phyloP scores from a whole-genome alignment of 2,329 filamentous ascomycete genomes.

The Cladosporium sp. region DNA sequence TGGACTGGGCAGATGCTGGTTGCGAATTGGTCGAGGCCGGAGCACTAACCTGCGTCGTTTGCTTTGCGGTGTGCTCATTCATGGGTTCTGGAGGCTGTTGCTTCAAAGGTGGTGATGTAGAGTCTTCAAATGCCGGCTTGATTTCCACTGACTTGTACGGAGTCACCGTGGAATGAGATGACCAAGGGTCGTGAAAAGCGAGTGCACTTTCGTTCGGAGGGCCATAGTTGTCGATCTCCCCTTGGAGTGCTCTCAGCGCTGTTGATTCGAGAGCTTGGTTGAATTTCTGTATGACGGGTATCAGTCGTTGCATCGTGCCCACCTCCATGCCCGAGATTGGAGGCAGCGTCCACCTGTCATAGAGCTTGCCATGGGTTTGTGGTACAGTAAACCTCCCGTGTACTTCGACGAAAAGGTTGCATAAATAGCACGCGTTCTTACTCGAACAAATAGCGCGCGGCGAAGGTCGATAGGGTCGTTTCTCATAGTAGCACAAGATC shows the following conservation, averaged over 20 bases:
- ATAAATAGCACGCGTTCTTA: conserved; percentile 8
- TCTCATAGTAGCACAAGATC: conserved; percentile 6
- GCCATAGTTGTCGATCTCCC: background rate
- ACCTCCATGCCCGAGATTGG: background rate
- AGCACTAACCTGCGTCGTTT: background rate
- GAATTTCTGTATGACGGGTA: background rate
- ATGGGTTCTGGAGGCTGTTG: background rate
- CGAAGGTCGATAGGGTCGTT: background rate
- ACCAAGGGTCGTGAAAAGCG: conserved; percentile 6
- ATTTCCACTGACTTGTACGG: background rate
- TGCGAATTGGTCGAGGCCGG: background rate
- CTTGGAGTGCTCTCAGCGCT: background rate
- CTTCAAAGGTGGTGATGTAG: too few relatives aligned
- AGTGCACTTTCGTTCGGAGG: conserved; percentile 4
- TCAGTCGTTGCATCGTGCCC: background rate
- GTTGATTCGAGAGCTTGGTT: background rate
- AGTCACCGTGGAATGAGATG: background rate
- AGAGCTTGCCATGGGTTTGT: conserved; percentile 6
- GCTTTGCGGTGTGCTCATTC: background rate
- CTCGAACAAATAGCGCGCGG: conserved; percentile 6
- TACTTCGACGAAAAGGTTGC: background rate
- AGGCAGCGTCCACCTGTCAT: conserved; percentile 9
- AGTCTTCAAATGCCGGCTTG: too few relatives aligned
- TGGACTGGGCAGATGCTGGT: background rate
- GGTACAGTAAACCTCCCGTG: conserved; percentile 1